phyloP scores from a whole-genome alignment of 2,329 filamentous ascomycete species.

The Pseudocercospora cruenta region DNA sequence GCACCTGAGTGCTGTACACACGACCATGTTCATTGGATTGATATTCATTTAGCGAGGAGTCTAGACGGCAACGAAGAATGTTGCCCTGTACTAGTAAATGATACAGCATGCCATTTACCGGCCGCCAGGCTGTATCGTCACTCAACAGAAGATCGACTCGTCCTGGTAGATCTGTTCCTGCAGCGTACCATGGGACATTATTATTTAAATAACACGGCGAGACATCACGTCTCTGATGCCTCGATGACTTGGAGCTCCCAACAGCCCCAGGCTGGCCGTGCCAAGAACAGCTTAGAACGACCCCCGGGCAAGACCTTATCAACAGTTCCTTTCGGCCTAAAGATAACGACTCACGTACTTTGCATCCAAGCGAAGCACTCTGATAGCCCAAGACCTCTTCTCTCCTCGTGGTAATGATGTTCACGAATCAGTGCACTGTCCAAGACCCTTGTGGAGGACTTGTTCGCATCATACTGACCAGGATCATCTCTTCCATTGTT shows the following conservation, averaged over 20 bases:
- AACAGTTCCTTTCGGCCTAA: constrained; percentile 13
- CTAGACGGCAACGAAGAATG: constrained; percentile 10
- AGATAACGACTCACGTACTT: constrained; percentile 10
- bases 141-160: neutral
- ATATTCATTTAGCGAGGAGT: constrained; percentile 22
- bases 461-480: neutral
- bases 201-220: neutral
- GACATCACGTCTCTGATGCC: neutral
- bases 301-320: constrained; percentile 9
- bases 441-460: constrained; percentile 1
- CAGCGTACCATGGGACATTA: neutral
- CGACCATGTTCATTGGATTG: neutral
- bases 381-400: neutral
- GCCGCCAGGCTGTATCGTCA: neutral
- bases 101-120: neutral
- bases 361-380: neutral
- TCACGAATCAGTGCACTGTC: neutral
- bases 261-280: neutral
- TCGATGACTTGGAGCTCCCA: neutral
- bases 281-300: neutral
- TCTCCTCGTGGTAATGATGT: constrained; percentile 3
- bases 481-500: neutral
- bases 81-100: constrained; percentile 8
- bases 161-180: neutral
- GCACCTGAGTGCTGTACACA: constrained; percentile 3